Percentiles rank a stretch among this genome's conserved stretches.
Conservation (phyloP, 345 rosid genomes). For the Eucalyptus erythrocorys region DNA sequence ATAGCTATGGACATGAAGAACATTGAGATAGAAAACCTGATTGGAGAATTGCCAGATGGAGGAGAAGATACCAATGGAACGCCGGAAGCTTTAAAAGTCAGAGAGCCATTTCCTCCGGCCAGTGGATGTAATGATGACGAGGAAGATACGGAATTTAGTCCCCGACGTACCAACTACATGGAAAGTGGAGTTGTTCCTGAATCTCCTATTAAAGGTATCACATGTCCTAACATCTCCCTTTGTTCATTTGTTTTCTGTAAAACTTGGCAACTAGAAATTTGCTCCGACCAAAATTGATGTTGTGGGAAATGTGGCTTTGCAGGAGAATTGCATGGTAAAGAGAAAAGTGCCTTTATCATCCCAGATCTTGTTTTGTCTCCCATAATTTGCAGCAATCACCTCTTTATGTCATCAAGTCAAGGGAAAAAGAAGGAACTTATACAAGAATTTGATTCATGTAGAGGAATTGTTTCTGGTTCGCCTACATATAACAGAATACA, state of each 20-base stretch:
- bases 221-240: constrained; percentile 6
- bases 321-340: constrained; percentile 16
- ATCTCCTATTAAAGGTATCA: constrained; percentile 58
- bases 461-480: constrained; percentile 4
- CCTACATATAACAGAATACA: neutral
- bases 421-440: constrained; percentile 4
- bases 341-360: constrained; percentile 8
- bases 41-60: neutral
- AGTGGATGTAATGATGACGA: constrained; percentile 20
- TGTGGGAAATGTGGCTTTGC: neutral
- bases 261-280: neutral
- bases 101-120: constrained; percentile 7
- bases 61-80: constrained; percentile 2
- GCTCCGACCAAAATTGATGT: neutral
- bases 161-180: constrained; percentile 70
- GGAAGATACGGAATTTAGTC: constrained; percentile 51
- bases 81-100: constrained; percentile 13
- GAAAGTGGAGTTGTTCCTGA: constrained; percentile 86
- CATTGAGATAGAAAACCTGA: constrained; percentile 9
- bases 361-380: constrained; percentile 19
- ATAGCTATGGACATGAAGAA: neutral
- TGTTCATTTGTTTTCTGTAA: neutral
- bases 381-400: neutral
- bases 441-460: neutral
- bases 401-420: constrained; percentile 11